Evolutionary conservation across 352 stramenopile species (phyloP), one percentile per base, ranked within the genome.

Genomic region (Globisporangium takayamanum): DNA sequence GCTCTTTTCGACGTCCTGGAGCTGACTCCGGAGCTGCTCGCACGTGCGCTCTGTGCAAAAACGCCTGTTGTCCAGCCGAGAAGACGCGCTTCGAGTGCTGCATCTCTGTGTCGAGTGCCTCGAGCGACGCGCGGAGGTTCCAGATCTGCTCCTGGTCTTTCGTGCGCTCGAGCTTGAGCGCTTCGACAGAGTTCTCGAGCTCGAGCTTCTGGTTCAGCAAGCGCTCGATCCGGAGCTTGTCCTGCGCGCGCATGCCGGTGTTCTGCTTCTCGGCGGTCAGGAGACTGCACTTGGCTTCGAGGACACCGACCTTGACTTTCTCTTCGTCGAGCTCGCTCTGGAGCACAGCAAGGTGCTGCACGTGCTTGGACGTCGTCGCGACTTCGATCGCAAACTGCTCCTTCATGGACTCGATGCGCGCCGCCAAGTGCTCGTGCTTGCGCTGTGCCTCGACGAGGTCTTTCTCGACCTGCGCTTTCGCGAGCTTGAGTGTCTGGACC

Each of bases 71-170:
- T 0, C 82, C 78, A 6, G 80, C 74, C 8, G 82, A 88, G 30
- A 88, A 92, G 2, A 92, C 78, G 8, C 82, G 79, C 50, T 94
- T 92, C 8, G 76, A 79, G 59, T 92, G 80, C 52, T 94, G 84
- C 53, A 90, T 70, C 50, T 94, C 82, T 0, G 74, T 68, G 47
- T 91, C 84, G n/a, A 94, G 39, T 0, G 80, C 66, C 44, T 92
- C 82, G 4, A 94, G 58, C 7, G 80, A 88, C 50, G 72, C 65
- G 11, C 75, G 69, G 15, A 92, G 55, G 50, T 72, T 88, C 65
- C 69, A 81, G 47, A 94, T 83, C 55, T 89, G 71, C 50, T 92
- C 81, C 26, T 94, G 80, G 46, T 88, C 75, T 48, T 72, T 77
- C 5, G 81, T 70, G 14, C 69, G 70, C 10, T 90, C 75, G 1